Evolutionary conservation across 1,284 basidiomycete genomes (phyloP), one percentile per base, ranked within the genome.

Genomic region (Hymenochaete sp.): DNA sequence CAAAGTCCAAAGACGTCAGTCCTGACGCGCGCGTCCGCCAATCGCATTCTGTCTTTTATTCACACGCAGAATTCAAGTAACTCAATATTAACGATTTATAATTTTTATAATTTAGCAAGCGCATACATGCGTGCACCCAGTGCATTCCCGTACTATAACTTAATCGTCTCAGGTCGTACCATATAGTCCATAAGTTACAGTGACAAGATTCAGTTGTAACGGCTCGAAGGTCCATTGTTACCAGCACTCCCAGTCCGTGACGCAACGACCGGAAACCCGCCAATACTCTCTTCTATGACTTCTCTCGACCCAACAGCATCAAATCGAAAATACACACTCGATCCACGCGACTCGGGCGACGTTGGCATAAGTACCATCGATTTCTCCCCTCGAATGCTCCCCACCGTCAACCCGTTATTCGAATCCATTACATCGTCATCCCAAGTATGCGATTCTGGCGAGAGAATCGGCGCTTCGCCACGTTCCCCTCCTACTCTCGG

Each of bases 361-460:
- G 44, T 44, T 26, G 48, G 33, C 11, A 39, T 29, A 9, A 50
- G 44, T 24, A 42, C 36, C 44, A 50, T 46, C 2, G 48, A 44
- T 10, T 43, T 28, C 24, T 38, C 44, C n/a, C 16, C 44, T 44
- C 16, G 31, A 11, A 4, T 29, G 42, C 18, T 38, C n/a, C n/a
- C 44, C 21, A 19, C 14, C 25, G 28, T 48, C n/a, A 10, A 16
- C 19, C 18, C 6, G 13, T 24, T 42, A 25, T 39, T 31, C 22
- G 19, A 24, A 7, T 28, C 37, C n/a, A 38, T 21, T 14, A 27
- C 32, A 18, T 48, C 47, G 27, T 42, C 35, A 16, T 28, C 37
- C 32, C 41, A 38, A 16, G 39, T 41, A 28, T 41, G 27, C 14
- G 39, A 31, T 7, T 44, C 40, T 11, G 47, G 47, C 6, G 47